A percentile compares a stretch with the other conserved stretches of the same genome.
These are phyloP conservation scores for Athelia psychrophila DNA, from an alignment of 1,284 basidiomycete genomes.

Conservation along the genomic window DNA sequence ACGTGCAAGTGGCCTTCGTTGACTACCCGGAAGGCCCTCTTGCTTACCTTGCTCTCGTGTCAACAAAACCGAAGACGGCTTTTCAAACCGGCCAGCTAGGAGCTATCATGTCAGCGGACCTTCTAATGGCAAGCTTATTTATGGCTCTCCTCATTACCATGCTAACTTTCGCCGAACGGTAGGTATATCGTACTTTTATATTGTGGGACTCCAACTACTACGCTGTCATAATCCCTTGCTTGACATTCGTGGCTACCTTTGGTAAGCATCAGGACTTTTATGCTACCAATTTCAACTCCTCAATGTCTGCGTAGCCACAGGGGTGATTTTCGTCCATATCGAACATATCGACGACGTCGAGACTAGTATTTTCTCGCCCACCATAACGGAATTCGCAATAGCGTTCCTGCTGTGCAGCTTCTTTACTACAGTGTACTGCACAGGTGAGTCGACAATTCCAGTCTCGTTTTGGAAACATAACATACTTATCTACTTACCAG, in stretches of 20 bases:
- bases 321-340: no score
- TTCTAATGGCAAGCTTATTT: neutral
- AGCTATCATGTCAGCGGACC: neutral
- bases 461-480: neutral
- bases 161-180: neutral
- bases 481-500: neutral
- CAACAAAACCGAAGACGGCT: neutral
- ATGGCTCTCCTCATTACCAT: neutral
- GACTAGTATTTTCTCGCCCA: neutral
- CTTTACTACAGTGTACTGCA: neutral
- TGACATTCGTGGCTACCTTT: neutral
- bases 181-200: neutral
- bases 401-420: neutral
- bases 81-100: constrained; percentile 1
- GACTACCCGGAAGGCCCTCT: neutral
- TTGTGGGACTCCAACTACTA: neutral
- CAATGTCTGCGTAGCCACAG: no score
- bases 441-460: neutral
- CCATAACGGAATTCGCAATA: neutral
- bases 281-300: no score
- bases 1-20: neutral
- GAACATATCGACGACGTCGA: neutral
- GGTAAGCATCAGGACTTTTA: neutral
- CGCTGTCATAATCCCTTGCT: neutral
- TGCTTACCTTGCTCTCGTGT: neutral